Evolutionary conservation across 2,329 filamentous ascomycete species (phyloP), one percentile per base, ranked within the genome.

Genomic region (Tolypocladium ovalisporum): DNA sequence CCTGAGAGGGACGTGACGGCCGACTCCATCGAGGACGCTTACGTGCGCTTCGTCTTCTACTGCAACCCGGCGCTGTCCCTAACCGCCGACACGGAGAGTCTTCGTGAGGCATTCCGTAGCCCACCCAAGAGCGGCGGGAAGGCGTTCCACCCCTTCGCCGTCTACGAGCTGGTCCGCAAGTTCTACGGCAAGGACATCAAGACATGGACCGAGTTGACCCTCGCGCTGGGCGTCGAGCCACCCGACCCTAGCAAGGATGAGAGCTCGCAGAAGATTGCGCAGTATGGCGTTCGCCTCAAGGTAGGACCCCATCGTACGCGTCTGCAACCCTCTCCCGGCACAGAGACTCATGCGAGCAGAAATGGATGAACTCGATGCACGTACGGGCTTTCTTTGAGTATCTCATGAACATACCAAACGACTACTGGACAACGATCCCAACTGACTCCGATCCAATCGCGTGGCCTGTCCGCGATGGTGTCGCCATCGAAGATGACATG

Each of bases 351-450:
- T 29, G 53, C 10, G 7, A 17, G 10, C 65, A 89, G 89, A 86
- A 93, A 67, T 97, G 92, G 92, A 94, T 97, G 89, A 90, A 90
- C 69, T 92, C 91, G 6, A 93, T 96, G 88, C 92, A 96, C 69
- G 85, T 96, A 55, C 90, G 96, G 76, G 89, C 90, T 13, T 97
- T 97, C 70, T 97, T 96, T 66, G 90, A 96, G 69, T 97, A 90
- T 69, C 82, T 95, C 24, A 79, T 93, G 61, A 84, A 85, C 54
- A 90, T 90, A 62, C 76, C 82, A 32, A 90, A 95, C 70, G 74
- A 83, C 0, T 97, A 97, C 71, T 96, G 87, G 76, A 85, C 82
- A 19, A 82, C 90, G 39, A 80, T 96, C 29, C 91, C 91, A 0
- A 75, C 79, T 7, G 78, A 81, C 17, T 76, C 81, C 35, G 81